Evolutionary conservation across 352 stramenopile species (phyloP).

Genomic region (Globisporangium sylvaticum): DNA sequence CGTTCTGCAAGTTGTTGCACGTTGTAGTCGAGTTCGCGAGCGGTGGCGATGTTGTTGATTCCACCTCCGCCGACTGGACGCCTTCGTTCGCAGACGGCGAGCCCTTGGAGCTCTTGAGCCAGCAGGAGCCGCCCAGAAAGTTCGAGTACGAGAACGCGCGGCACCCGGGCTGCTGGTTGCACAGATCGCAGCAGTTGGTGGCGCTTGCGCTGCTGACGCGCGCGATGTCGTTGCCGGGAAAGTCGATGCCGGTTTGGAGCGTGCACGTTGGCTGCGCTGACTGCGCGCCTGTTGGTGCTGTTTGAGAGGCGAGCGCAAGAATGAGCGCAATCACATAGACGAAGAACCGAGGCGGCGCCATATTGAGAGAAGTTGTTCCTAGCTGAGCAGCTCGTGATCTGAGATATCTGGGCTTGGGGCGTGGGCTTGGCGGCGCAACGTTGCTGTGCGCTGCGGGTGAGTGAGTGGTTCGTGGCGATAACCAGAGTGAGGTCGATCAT

Average conservation of each 20-base stretch:
- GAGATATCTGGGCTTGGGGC: neutral
- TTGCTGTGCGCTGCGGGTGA: neutral
- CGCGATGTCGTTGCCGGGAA: constrained; percentile 16
- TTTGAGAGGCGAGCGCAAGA: neutral
- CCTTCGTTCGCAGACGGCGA: neutral
- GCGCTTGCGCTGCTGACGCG: neutral
- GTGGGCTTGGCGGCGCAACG: neutral
- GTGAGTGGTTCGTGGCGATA: neutral
- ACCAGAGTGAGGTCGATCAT: constrained; percentile 1
- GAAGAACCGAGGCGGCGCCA: neutral
- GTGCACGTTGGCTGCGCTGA: constrained; percentile 23
- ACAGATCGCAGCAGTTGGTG: constrained; percentile 17
- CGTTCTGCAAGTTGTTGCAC: neutral
- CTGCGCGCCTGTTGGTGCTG: neutral
- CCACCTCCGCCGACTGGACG: constrained; percentile 11
- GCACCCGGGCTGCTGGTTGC: constrained; percentile 19
- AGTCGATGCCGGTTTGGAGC: constrained; percentile 28
- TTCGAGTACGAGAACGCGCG: constrained; percentile 44
- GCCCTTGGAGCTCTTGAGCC: constrained; percentile 48
- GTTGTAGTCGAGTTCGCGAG: neutral
- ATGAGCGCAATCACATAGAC: neutral
- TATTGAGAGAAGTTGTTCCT: neutral
- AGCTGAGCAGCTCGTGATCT: neutral
- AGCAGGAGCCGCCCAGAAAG: constrained; percentile 46
- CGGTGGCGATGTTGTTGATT: neutral